Base-by-base conservation (phyloP, 441 rosid genomes). In the Pelargonium myrrhifolium region DNA sequence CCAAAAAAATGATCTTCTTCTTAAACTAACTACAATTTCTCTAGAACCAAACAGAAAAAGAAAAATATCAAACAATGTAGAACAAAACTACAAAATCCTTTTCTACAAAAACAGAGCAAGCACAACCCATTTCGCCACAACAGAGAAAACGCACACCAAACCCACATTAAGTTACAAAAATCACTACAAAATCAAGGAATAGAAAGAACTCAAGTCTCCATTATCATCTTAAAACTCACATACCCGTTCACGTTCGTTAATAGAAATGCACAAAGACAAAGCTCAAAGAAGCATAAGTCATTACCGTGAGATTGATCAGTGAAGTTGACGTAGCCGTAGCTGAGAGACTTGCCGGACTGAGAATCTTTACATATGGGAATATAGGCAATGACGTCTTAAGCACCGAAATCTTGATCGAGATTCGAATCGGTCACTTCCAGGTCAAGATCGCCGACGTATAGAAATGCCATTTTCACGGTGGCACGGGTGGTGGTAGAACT, bases 361-460 rank as follows among this genome's bases (percentile, higher is more conserved):
- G 70, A 9, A 69, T 79, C 82, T 28, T 75, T 77, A 71, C 90
- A 86, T 70, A 83, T 26, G 17, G 80, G 81, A 40, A 82, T 43
- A 56, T 79, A 79, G 66, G 15, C 26, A 40, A 81, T 7, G 61
- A 73, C 75, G 4, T 74, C 78, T 3, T 70, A 26, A 10, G 6
- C 40, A 17, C 53, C 9, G 75, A 85, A 83, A 45, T 56, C 75
- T 1, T 26, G 55, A 3, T 18, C 0, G 66, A 83, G 80, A 64
- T 86, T 84, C 7, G 11, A 8, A 71, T 77, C 80, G 4, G 76
- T 76, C n/a, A 78, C 80, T n/a, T 65, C 74, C 0, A 81, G 78
- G 77, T 76, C 73, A 65, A 85, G 78, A 65, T 83, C 87, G 28
- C 89, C 87, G 11, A 83, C 87, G 77, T 86, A 83, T 3, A 83